Evolutionary conservation across 1,284 basidiomycete species (phyloP), one percentile per base, ranked within the genome.

Genomic region (Coniferiporia weirii): DNA sequence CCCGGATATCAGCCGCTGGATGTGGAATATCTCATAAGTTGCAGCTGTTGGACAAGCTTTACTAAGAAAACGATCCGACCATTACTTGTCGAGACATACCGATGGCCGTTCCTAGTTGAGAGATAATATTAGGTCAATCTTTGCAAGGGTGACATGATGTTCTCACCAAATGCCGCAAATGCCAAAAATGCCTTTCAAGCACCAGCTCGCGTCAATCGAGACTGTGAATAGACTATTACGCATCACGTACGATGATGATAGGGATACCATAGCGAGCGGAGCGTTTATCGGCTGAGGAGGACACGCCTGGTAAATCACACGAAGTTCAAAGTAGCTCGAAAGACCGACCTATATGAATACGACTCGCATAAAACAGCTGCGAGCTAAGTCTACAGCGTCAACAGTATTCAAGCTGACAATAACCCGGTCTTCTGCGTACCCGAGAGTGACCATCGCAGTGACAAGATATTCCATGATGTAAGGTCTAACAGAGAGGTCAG

Each of bases 361-460:
- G 27, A 27, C 54, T 60, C 12, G 59, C 59, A 49, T 60, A 60
- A 36, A 60, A 60, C 32, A 60, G 27, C 47, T 60, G 59, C 20
- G 59, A 60, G 12, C 59, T 60, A 35, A n/a, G 32, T 45, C 10
- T 13, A 22, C 15, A 56, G 20, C 4, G 45, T 17, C 19, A 43
- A n/a, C 22, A 6, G 27, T 15, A 9, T 17, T 19, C 17, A 34
- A 6, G 4, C 35, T 20, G n/a, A 12, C 36, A 13, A 40, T n/a
- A 8, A 9, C 12, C 5, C 5, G 27, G 17, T 9, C 9, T 15
- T 8, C 17, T 15, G 22, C 54, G 15, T 51, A 56, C 54, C 36
- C 38, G 35, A 56, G 32, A 36, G 53, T 52, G n/a, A 56, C 54
- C 12, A 60, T 15, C 10, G 17, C 54, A 20, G 49, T 57, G 12